phyloP scores from a whole-genome alignment of 1,284 basidiomycete species.

The Trametes pubescens region DNA sequence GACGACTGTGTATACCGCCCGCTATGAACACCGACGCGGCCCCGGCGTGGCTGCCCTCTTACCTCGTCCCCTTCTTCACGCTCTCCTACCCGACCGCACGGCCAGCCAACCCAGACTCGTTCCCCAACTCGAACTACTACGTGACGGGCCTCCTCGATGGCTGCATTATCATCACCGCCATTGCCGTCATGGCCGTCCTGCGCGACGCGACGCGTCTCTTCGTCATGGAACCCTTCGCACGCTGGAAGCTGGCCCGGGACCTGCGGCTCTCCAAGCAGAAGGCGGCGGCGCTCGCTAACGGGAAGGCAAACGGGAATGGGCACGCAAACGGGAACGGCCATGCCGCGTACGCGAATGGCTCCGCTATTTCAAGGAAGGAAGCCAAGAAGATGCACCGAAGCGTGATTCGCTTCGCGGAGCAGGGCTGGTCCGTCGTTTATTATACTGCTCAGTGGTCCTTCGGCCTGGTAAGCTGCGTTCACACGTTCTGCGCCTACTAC shows the following conservation, averaged over 20 bases:
- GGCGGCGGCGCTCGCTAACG: constrained; percentile 41
- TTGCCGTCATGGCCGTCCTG: constrained; percentile 79
- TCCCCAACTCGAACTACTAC: constrained; percentile 72
- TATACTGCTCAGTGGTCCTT: constrained; percentile 78
- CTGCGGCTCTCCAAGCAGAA: constrained; percentile 44
- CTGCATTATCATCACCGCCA: constrained; percentile 76
- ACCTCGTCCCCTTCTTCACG: constrained; percentile 71
- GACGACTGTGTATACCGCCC: constrained; percentile 27
- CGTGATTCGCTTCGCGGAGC: constrained; percentile 91
- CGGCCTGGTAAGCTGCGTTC: constrained; percentile 77
- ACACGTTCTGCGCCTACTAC: constrained; percentile 23
- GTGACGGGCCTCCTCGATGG: constrained; percentile 74
- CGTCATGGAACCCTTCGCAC: constrained; percentile 81
- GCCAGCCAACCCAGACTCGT: constrained; percentile 71
- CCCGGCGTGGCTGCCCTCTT: constrained; percentile 57
- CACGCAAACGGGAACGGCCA: constrained; percentile 43
- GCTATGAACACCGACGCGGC: constrained; percentile 45
- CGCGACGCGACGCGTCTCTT: constrained; percentile 79
- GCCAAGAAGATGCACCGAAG: constrained; percentile 69
- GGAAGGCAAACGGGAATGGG: constrained; percentile 42
- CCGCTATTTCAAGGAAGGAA: constrained; percentile 46
- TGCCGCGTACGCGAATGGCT: constrained; percentile 38
- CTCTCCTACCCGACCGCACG: constrained; percentile 75
- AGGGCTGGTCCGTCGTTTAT: constrained; percentile 91
- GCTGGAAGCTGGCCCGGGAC: constrained; percentile 71